A percentile compares a stretch with the other conserved stretches of the same genome.
Evolutionary conservation across 148 eudicot genomes (phyloP).

Genomic region (Silene uniflora): DNA sequence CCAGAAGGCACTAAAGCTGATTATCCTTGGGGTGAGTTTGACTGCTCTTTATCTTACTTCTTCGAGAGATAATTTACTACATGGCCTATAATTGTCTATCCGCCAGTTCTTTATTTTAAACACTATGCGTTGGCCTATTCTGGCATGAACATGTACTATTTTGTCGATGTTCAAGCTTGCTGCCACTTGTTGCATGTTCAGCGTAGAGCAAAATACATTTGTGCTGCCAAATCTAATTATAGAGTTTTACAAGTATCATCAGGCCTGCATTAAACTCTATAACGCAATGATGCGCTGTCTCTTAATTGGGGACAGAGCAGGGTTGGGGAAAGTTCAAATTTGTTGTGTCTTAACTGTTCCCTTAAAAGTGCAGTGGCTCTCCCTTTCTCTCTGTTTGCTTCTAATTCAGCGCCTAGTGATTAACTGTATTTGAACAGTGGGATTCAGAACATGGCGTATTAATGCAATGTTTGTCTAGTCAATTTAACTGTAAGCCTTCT

Average conservation of each 20-base stretch:
- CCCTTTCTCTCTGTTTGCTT: too few species aligned
- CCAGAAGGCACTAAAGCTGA: conserved; percentile 71
- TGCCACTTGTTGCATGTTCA: background rate
- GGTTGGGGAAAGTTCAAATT: too few species aligned
- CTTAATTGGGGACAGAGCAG: too few species aligned
- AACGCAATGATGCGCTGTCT: background rate
- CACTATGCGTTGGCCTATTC: background rate
- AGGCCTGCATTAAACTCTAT: background rate
- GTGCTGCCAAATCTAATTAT: background rate
- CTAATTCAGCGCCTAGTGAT: too few species aligned
- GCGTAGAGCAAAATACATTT: background rate
- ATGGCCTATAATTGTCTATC: background rate
- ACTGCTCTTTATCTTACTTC: background rate
- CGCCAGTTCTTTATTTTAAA: background rate
- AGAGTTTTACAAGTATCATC: background rate
- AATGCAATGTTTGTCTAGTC: background rate
- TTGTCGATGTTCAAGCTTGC: background rate
- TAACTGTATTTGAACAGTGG: background rate
- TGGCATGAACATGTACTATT: background rate
- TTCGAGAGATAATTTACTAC: background rate
- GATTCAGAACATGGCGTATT: background rate
- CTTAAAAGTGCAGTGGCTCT: too few species aligned
- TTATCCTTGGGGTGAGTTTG: conserved; percentile 68
- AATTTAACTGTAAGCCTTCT: too few species aligned
- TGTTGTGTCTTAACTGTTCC: too few species aligned